A percentile compares a stretch with the other conserved stretches of the same genome.
Evolutionary conservation across 257 asterid genomes (phyloP).

Genomic region (Forsythia viridissima): DNA sequence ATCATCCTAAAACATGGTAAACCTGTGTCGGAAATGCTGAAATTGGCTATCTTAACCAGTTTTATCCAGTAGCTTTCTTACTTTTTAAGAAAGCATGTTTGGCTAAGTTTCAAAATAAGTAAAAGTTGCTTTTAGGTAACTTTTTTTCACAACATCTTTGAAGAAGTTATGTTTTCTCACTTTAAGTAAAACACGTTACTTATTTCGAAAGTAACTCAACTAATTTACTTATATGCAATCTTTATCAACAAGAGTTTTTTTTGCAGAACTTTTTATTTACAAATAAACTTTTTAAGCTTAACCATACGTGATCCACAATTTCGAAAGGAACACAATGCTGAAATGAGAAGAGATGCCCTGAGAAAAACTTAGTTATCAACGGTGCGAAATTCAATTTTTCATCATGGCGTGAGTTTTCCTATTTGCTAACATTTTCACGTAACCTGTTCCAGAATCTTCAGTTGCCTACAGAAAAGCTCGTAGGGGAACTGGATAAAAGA

Average conservation of each 20-base stretch:
- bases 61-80: neutral
- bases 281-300: neutral
- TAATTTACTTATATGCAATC: neutral
- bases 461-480: slow-evolving; percentile 58
- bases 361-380: neutral
- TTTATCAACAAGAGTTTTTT: neutral
- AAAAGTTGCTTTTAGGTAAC: neutral
- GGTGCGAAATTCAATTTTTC: neutral
- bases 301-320: neutral
- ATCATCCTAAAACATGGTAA: neutral
- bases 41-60: neutral
- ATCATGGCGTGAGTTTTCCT: neutral
- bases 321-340: neutral
- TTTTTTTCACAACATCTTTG: neutral
- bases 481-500: slow-evolving; percentile 42
- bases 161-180: neutral
- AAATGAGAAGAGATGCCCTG: neutral
- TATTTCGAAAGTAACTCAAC: neutral
- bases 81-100: neutral
- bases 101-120: too few species aligned
- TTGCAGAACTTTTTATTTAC: neutral
- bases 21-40: neutral
- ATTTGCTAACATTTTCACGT: neutral
- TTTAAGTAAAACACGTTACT: neutral
- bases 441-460: slow-evolving; percentile 44